Base-by-base conservation (phyloP, 163 green algal genomes). In the Scenedesmus sp. region DNA sequence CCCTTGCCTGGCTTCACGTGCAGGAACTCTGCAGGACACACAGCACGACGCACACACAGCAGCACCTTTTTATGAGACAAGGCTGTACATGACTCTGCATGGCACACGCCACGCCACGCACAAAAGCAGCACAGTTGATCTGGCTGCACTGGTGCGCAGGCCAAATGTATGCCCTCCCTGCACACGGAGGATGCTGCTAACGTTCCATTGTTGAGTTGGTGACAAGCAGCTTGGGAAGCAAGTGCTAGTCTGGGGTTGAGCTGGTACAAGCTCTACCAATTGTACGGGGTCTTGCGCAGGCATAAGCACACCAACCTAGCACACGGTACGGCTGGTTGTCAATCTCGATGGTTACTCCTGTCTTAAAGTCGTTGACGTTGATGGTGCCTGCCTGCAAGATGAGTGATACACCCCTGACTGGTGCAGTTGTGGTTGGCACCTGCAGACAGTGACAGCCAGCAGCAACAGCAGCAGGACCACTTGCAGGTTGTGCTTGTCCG, bases 1-100 rank as follows among this genome's bases (percentile, higher is more conserved):
- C 98, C 98, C 94, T 99, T 99, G 73, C 98, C 98, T 54, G 98
- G 98, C 96, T 99, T 99, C 6, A 99, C 97, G 93, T 99, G 98
- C 86, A 99, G 93, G 91, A 99, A 99, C 93, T 99, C 98, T 91
- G 60, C 15, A 66, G 10, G 70, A 64, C 81, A 7, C 59, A 10
- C 16, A 86, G 8, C 34, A 86, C 34, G 20, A 3, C 4, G 3
- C 4, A 12, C 60, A 46, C 34, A 46, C 34, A 46, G 34, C 34
- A 46, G 34, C 34, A 46, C 34, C 34, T 46, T 46, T 46, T 0
- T 46, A 46, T 46, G 34, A 46, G 34, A 46, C 34, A 46, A 46
- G 34, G 34, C 34, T 46, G 34, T 46, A 46, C 34, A 46, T 46
- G 34, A 46, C 34, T 46, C 34, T 46, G 34, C 34, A 46, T 46